Base-by-base conservation (phyloP, 257 asterid species). In the Fraxinus cuspidata region DNA sequence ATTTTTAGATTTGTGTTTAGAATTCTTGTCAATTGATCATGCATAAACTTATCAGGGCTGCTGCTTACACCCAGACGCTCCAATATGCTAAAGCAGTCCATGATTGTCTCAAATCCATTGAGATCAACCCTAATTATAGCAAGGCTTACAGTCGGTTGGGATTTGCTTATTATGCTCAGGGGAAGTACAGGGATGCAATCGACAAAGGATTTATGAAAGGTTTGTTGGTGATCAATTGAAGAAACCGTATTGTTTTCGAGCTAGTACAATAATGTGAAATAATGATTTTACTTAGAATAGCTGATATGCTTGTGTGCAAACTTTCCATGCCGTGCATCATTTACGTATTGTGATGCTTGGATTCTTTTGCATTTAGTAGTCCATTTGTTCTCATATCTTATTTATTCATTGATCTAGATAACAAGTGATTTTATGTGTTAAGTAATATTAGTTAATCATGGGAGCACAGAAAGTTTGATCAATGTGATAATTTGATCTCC, bases 111-210 rank as follows among this genome's bases (percentile, higher is more conserved):
- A 93, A 79, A 79, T 89, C 98, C 74, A 90, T 92, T 77, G 88
- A 85, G 65, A 85, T 91, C 69, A 83, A 93, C 82, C 97, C 98
- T 69, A 86, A 84, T 83, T 93, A 93, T 73, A 87, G 97, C 88
- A 91, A 93, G 86, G 98, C 92, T 71, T 93, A 91, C 81, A 91
- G 98, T 84, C 96, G 98, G 32, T 78, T 91, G 86, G 97, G 98
- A 77, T 91, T 90, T 85, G 97, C 89, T 80, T 91, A 91, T 79
- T 90, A 91, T 84, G 90, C 97, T 81, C 94, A 93, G 86, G 96
- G 96, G 81, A 90, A 73, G 77, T 93, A 90, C 85, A 85, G 84
- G 81, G 98, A 93, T 82, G 98, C 98, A 71, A 89, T 93, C 78
- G 93, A 87, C 75, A 77, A 88, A 82, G 98, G 98, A 81, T 93